Percentiles rank a stretch among this genome's conserved stretches.
Evolutionary conservation across 1,139 yeast species (phyloP).

Genomic region (Groenewaldozyma auringiensis): DNA sequence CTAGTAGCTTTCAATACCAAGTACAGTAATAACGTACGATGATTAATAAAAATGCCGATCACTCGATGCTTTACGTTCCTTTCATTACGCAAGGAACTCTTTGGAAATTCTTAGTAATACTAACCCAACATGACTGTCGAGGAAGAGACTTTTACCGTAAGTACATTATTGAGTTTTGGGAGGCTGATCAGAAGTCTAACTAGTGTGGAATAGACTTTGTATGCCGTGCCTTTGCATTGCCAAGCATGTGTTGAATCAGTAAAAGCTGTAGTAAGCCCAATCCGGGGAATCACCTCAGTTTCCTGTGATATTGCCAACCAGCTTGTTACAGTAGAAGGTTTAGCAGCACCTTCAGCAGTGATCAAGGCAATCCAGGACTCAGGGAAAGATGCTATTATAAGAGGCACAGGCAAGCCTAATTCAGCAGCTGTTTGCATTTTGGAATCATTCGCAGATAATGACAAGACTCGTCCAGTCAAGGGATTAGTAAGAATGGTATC

Average conservation of each 20-base stretch:
- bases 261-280: slow-evolving; percentile 40
- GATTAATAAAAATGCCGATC: background rate
- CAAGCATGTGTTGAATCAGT: slow-evolving; percentile 60
- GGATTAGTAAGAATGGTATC: slow-evolving; percentile 87
- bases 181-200: too few species aligned
- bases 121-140: background rate
- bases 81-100: background rate
- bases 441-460: slow-evolving; percentile 56
- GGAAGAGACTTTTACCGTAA: background rate
- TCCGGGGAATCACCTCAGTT: slow-evolving; percentile 40
- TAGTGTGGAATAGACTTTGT: slow-evolving; percentile 29
- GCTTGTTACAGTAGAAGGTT: slow-evolving; percentile 56
- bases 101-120: background rate
- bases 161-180: too few species aligned
- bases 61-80: background rate
- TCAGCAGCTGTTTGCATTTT: slow-evolving; percentile 88
- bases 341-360: slow-evolving; percentile 61
- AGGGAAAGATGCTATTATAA: slow-evolving; percentile 82
- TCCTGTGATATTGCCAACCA: slow-evolving; percentile 45
- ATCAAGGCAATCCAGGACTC: slow-evolving; percentile 57
- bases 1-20: too few species aligned
- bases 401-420: slow-evolving; percentile 85
- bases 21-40: too few species aligned
- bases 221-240: slow-evolving; percentile 76
- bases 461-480: slow-evolving; percentile 54